Base-by-base conservation (phyloP, 768 basidiomycete species). In the Lentinula sp. region DNA sequence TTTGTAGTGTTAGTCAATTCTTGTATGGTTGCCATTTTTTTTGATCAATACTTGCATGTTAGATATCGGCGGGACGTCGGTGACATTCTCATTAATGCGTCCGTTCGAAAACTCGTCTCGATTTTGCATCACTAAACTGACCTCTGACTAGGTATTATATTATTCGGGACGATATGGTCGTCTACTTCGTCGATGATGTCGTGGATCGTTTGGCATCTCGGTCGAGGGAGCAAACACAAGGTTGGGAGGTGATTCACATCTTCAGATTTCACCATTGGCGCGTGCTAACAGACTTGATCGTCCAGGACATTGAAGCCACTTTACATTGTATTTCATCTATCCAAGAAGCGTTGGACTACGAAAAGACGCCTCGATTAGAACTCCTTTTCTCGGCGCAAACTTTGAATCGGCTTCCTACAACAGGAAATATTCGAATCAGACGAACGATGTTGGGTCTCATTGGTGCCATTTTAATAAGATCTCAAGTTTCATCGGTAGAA, bases 31-130 rank as follows among this genome's bases (percentile, higher is more conserved):
- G 18, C 49, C 42, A 42, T 8, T 20, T 20, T 8, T 6, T 55
- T 53, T 4, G 32, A 36, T n/a, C 41, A 57, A 39, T 9, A 60
- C 10, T 50, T 60, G 10, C 18, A 37, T 39, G 49, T 33, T 63
- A 92, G 90, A 35, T 94, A 92, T 74, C 85, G 93, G 65, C 76
- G 91, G 63, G 92, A 94, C 61, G 85, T 93, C 28, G 93, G 92
- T 0, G 93, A 95, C 73, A 91, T 90, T 1, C 78, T 95, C 13
- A 87, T 94, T 62, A 95, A 94, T 65, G 91, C 91, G 90, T 93
- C 73, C 58, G 88, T 77, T 18, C 18, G 23, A 16, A 12, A 23
- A 2, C 53, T 43, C 53, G 23, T 61, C 36, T 49, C 42, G 6
- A 28, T 39, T 61, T 72, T 54, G 23, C 23, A 12, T 28, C 13